phyloP scores from a whole-genome alignment of 495 filamentous ascomycete species.

The Neurospora tetrasperma region DNA sequence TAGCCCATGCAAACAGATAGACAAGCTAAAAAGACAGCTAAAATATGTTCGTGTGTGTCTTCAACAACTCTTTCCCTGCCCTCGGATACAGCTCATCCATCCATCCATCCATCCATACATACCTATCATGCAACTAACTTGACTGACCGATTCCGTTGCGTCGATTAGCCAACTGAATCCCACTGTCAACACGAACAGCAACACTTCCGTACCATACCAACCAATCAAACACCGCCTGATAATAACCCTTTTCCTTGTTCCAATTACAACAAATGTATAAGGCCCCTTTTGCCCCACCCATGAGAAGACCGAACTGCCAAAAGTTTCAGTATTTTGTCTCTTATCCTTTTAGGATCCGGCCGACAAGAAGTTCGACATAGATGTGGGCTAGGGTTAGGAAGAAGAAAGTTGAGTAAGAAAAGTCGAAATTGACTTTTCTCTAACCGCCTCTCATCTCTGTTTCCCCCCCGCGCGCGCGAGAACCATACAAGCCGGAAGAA shows the following conservation, averaged over 20 bases:
- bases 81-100: not conserved
- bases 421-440: not conserved
- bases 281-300: not conserved
- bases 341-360: not conserved
- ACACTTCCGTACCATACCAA: not conserved
- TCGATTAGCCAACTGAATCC: not conserved
- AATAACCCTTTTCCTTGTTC: not conserved
- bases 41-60: not conserved
- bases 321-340: not conserved
- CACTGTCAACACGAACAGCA: not conserved
- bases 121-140: not conserved
- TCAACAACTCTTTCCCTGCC: not conserved
- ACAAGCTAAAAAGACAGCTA: not conserved
- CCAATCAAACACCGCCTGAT: not conserved
- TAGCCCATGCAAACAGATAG: not conserved
- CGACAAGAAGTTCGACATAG: not conserved
- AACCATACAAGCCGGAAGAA: too few species aligned
- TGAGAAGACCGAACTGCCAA: not conserved
- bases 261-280: not conserved
- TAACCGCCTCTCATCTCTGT: too few species aligned
- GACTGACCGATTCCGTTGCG: not conserved
- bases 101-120: not conserved
- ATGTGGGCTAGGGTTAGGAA: not conserved
- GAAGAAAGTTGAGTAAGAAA: not conserved
- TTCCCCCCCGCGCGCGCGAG: rapidly evolving